Evolutionary conservation across 108 stramenopile genomes (phyloP), one percentile per base, ranked within the genome.

Genomic region (Pseudonitzschia delicatissima): DNA sequence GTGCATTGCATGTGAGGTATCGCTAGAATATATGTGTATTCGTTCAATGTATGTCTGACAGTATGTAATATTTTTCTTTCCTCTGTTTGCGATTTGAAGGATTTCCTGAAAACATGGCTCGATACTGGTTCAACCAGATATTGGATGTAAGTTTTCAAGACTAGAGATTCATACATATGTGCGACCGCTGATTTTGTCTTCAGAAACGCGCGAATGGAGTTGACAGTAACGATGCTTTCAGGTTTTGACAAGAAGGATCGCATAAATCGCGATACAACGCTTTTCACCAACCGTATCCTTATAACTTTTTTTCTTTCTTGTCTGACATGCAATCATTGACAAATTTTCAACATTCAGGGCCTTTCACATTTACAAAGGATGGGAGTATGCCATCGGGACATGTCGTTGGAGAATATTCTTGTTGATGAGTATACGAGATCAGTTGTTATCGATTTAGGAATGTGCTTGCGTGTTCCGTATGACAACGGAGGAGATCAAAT

Each of bases 391-490:
- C 90, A 91, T 69, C 72, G 83, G 49, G 90, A 91, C 48, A 76
- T 91, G 68, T 87, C 85, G 6, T 74, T 87, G 1, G 90, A 91
- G 72, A 91, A 91, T 65, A 73, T 91, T 45, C 47, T 87, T 23
- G 77, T 83, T n/a, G 77, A 83, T 49, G 78, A 88, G 47, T 79
- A 82, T 40, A 72, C 67, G 8, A 83, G 60, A 39, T 74, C 83
- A 11, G 52, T 91, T 9, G 72, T 91, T 17, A 88, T 91, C 50
- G 90, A 91, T 70, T 78, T 91, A 52, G 90, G 90, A 29, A 91
- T 91, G 90, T 87, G 87, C 63, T 69, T 91, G 51, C 60, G 85
- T n/a, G 86, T 91, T 26, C 90, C 90, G 0, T 91, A 83, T 51
- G 77, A 76, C 47, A 66, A 71, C 48, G 70, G 72, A 26, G 50